Evolutionary conservation across 2,329 filamentous ascomycete species (phyloP), one percentile per base, ranked within the genome.

Genomic region (Fusarium coicis): DNA sequence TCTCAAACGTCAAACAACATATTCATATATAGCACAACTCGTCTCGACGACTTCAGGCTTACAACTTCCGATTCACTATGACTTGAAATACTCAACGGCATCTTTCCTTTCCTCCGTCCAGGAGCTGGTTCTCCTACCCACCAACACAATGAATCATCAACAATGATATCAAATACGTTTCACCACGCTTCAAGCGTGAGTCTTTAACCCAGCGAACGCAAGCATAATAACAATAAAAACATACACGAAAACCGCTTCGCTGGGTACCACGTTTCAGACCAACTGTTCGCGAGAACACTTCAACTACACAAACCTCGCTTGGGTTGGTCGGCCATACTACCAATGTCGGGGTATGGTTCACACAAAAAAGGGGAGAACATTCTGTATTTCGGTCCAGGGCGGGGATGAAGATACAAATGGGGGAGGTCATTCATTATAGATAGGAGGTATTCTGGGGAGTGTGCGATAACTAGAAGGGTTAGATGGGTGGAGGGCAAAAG

Each of bases 231-330:
- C 2, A 7, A 9, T 7, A 23, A 30, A 21, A 21, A 30, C 30
- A 52, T 15, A 56, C n/a, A 44, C 15, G 39, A 56, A 42, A 42
- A 57, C 36, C n/a, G 66, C 63, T 42, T 57, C 49, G 47, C 71
- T 74, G 71, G 71, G 71, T 47, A 58, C 63, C 71, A 74, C 71
- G 71, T 74, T 74, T 39, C 49, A 58, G 71, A 68, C 62, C 72
- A 72, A 28, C 50, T 8, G 15, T 39, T 54, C 34, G 49, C 49
- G 10, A 39, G 34, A 28, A 37, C 16, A 16, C 34, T 16, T 40
- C 50, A 54, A 54, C 23, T 54, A 39, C 50, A 40, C 30, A 52
- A 36, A 40, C 10, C 19, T 54, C 34, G 50, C 34, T 28, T 28
- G 64, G 64, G 46, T 56, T 53, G 71, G 71, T 72, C 68, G 30